phyloP scores from a whole-genome alignment of 768 basidiomycete genomes.

The Cystobasidium ongulense region DNA sequence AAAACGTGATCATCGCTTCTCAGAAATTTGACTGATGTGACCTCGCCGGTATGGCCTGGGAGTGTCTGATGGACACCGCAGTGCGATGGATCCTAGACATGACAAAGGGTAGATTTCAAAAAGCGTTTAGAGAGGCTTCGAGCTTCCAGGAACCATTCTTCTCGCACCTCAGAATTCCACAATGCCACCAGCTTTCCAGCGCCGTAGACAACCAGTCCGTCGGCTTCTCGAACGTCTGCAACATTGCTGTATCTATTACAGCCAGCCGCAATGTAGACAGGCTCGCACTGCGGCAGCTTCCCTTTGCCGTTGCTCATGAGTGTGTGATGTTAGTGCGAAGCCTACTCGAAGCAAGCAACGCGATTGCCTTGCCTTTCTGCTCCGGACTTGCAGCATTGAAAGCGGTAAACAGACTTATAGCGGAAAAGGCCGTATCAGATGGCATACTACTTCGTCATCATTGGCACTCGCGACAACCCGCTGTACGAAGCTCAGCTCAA shows the following conservation, averaged over 20 bases:
- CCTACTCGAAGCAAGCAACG: background rate
- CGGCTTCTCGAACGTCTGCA: slow-evolving; percentile 37
- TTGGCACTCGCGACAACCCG: slow-evolving; percentile 49
- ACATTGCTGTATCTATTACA: slow-evolving; percentile 45
- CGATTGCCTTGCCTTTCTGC: background rate
- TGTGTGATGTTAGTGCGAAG: no score
- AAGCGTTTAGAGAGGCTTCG: slow-evolving; percentile 38
- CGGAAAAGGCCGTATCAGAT: background rate
- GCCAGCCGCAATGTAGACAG: slow-evolving; percentile 43
- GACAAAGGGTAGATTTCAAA: background rate
- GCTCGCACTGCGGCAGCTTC: slow-evolving; percentile 8
- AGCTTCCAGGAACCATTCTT: background rate
- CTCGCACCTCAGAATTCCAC: slow-evolving; percentile 53
- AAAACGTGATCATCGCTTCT: slow-evolving; percentile 34
- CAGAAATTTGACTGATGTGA: slow-evolving; percentile 70
- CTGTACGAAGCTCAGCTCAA: slow-evolving; percentile 47
- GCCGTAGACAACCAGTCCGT: slow-evolving; percentile 55
- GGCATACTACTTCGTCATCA: slow-evolving; percentile 42
- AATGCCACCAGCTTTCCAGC: slow-evolving; percentile 55
- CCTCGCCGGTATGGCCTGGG: slow-evolving; percentile 61
- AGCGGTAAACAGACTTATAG: background rate
- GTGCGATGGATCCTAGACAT: slow-evolving; percentile 50
- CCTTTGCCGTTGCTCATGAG: slow-evolving; percentile 23
- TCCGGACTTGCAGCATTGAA: background rate
- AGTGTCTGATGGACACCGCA: slow-evolving; percentile 62